phyloP scores from a whole-genome alignment of 371 early-diverging fungal genomes.

The Syncephalastrum sp. region DNA sequence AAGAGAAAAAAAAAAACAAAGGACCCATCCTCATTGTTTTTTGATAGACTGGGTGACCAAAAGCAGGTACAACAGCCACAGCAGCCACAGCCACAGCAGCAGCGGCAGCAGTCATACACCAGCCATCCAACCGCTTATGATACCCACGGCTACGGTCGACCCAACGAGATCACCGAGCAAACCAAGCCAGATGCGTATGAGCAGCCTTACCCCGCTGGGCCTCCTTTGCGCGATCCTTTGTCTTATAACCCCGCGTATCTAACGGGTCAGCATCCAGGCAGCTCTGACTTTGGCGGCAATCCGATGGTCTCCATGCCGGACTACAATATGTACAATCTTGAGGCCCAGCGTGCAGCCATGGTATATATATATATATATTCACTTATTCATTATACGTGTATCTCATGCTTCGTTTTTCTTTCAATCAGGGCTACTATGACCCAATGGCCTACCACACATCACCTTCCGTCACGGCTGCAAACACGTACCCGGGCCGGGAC shows the following conservation, averaged over 20 bases:
- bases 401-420: not conserved
- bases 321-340: slow-evolving; percentile 21
- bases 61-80: slow-evolving; percentile 11
- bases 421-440: slow-evolving; percentile 39
- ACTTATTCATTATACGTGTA: not conserved
- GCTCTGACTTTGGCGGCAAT: slow-evolving; percentile 55
- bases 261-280: slow-evolving; percentile 33
- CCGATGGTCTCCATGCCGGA: slow-evolving; percentile 56
- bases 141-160: too few species aligned
- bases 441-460: slow-evolving; percentile 23
- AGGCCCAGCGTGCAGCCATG: slow-evolving; percentile 31
- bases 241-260: slow-evolving; percentile 39
- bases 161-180: too few species aligned
- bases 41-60: not conserved
- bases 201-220: not conserved
- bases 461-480: slow-evolving; percentile 23
- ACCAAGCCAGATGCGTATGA: too few species aligned
- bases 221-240: slow-evolving; percentile 21
- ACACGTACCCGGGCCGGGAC: slow-evolving; percentile 27
- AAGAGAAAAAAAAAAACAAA: not conserved
- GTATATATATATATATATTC: slow-evolving; percentile 10
- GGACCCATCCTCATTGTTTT: not conserved
- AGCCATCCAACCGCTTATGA: not conserved
- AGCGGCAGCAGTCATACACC: not conserved
- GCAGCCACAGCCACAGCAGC: slow-evolving; percentile 12